Evolutionary conservation across 2,329 filamentous ascomycete species (phyloP), one percentile per base, ranked within the genome.

Genomic region (Exserohilum turcica): DNA sequence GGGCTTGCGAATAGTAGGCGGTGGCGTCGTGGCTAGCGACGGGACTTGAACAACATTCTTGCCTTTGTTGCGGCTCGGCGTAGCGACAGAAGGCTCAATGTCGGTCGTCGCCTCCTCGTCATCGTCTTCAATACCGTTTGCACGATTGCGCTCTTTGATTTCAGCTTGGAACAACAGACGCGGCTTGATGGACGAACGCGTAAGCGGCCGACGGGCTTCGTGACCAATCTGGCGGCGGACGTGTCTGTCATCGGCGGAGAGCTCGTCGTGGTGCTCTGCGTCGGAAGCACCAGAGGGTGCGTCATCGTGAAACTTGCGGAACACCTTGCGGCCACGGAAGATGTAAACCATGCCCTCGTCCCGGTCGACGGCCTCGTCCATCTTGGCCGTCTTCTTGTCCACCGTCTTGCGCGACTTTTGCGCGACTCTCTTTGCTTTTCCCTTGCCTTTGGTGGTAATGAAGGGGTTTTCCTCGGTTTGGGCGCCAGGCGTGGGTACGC

Each of bases 271-370:
- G 0, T 69, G 65, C 7, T 73, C 65, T 12, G 71, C 66, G 2
- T 70, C 65, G 9, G 71, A 73, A 19, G 70, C 72, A 38, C 76
- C 76, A 10, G 65, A 59, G 4, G 59, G 56, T 9, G 66, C 67
- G 3, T 72, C 70, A 35, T 79, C 76, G 19, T 77, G 74, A 62
- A 88, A 91, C 67, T 86, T 88, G 73, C 86, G 86, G 77, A 91
- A 91, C 51, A 90, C 80, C 70, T 86, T 90, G 79, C 89, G 91
- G 71, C 90, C 90, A 65, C 90, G 90, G 79, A 93, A 93, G 10
- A 86, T 82, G 65, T 86, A 91, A 56, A 92, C 78, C 68, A 91
- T 82, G 54, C 90, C 90, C 71, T 93, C 88, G 3, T 86, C 82
- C 27, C 88, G 86, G 28, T 79, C 74, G 3, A 83, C 80, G 12